Percentiles rank a stretch among this genome's conserved stretches.
Conservation (phyloP, 768 basidiomycete species). For the Podaxis sp. region DNA sequence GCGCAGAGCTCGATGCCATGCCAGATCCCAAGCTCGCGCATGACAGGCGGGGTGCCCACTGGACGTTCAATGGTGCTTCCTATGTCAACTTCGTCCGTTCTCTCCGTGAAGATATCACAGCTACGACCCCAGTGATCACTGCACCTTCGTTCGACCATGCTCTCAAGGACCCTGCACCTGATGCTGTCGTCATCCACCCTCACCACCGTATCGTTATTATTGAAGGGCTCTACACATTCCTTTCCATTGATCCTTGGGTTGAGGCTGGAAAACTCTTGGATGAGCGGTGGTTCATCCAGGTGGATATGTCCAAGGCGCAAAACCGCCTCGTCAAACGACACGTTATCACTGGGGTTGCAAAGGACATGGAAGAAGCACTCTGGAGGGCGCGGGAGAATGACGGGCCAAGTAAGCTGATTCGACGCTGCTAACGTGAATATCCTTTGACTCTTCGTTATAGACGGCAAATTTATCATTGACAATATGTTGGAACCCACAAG, state of each 20-base stretch:
- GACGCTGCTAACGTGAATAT: not conserved
- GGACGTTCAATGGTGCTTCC: conserved; percentile 81
- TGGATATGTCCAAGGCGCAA: conserved; percentile 52
- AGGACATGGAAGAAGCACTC: conserved; percentile 55
- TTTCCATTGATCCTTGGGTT: conserved; percentile 70
- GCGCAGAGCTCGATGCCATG: conserved; percentile 71
- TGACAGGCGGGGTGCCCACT: conserved; percentile 79
- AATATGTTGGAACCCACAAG: conserved; percentile 44
- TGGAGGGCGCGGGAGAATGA: conserved; percentile 78
- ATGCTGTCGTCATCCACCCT: conserved; percentile 53
- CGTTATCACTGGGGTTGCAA: conserved; percentile 71
- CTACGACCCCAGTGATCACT: conserved; percentile 30
- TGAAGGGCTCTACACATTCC: conserved; percentile 86
- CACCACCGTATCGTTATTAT: conserved; percentile 77
- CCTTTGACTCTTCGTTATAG: conserved; percentile 22
- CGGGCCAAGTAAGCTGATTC: conserved; percentile 52
- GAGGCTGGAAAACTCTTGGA: conserved; percentile 63
- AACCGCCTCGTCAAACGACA: conserved; percentile 66
- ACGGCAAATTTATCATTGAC: conserved; percentile 39
- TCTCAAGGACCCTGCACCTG: conserved; percentile 75
- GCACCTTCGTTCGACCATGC: conserved; percentile 89
- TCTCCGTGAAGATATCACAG: conserved; percentile 33
- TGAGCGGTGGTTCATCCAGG: conserved; percentile 72
- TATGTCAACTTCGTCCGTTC: conserved; percentile 66
- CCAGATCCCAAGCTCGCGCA: conserved; percentile 75